Evolutionary conservation across 106 monocot species (phyloP), one percentile per base, ranked within the genome.

Genomic region (Allium fistulosum): DNA sequence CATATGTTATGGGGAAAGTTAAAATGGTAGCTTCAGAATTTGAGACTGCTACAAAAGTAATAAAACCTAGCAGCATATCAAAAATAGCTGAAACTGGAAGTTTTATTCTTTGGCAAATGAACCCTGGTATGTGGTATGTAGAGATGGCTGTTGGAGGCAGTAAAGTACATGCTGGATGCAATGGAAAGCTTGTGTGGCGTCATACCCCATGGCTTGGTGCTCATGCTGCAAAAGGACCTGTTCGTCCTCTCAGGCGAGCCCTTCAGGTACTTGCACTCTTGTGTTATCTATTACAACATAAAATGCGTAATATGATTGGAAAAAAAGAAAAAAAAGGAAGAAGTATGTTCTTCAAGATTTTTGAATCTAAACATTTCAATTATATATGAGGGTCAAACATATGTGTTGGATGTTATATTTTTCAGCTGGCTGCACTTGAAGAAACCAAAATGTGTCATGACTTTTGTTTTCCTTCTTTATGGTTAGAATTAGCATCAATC

Each of bases 131-230:
- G 96, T 97, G 96, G 96, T 92, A 97, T 61, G 96, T 97, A n/a
- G 96, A 97, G 80, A 84, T 97, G 57, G 88, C 89, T 49, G 92
- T 92, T 46, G 96, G 96, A 47, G 96, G 92, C 59, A 97, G 96
- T 84, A 97, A 97, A 72, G 96, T 97, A 65, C 92, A 89, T 62
- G 96, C 96, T 47, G 96, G 96, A 17, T 97, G 86, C 55, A 97
- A 97, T 50, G 96, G 96, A 63, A 79, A 80, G 76, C 84, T 97
- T 27, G 96, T 97, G 4, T 97, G 96, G 96, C 85, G 96, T n/a
- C 92, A 97, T 74, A 97, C 96, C 4, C 96, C 96, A 9, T 97
- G 96, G 96, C 92, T 92, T 18, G 96, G 96, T 51, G 86, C 96
- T 61, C 96, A 92, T 63, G 86, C 96, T 5, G 96, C 96, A 58